Evolutionary conservation across 345 rosid genomes (phyloP).

Genomic region (Turritis glabra): DNA sequence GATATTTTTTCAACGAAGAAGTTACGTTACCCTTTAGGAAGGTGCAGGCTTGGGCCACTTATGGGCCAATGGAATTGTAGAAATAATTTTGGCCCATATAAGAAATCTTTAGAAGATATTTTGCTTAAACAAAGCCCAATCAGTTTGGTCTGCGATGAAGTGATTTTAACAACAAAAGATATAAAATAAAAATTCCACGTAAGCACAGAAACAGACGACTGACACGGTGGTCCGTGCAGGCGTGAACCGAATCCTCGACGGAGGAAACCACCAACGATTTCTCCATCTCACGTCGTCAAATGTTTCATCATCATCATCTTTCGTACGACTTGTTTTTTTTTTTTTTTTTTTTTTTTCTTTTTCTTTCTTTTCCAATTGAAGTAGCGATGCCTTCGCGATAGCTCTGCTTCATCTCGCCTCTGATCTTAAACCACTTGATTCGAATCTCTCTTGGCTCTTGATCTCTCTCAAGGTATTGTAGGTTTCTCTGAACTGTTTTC

Average conservation of each 20-base stretch:
- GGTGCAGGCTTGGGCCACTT: not conserved
- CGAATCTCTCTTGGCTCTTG: constrained; percentile 19
- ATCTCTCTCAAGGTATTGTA: constrained; percentile 14
- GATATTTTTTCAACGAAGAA: constrained; percentile 20
- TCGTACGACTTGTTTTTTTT: constrained; percentile 16
- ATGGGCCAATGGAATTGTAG: not conserved
- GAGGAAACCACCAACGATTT: constrained; percentile 38
- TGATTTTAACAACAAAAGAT: not conserved
- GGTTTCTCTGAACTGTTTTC: constrained; percentile 1
- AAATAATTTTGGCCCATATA: not conserved
- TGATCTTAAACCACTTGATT: constrained; percentile 21
- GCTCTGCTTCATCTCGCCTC: constrained; percentile 12
- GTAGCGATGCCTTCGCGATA: constrained; percentile 20
- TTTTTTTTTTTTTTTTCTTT: not conserved
- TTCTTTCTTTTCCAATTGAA: not conserved
- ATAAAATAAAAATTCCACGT: constrained; percentile 41
- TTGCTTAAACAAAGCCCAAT: constrained; percentile 23
- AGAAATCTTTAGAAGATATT: not conserved
- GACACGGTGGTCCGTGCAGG: constrained; percentile 47
- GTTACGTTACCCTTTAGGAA: constrained; percentile 21
- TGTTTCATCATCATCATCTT: constrained; percentile 27
- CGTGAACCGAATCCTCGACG: constrained; percentile 40
- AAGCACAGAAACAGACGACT: constrained; percentile 41
- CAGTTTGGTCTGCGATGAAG: not conserved
- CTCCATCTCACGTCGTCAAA: constrained; percentile 27